phyloP scores from a whole-genome alignment of 192 early-diverging fungal species.

The Umbelopsis isabellina region DNA sequence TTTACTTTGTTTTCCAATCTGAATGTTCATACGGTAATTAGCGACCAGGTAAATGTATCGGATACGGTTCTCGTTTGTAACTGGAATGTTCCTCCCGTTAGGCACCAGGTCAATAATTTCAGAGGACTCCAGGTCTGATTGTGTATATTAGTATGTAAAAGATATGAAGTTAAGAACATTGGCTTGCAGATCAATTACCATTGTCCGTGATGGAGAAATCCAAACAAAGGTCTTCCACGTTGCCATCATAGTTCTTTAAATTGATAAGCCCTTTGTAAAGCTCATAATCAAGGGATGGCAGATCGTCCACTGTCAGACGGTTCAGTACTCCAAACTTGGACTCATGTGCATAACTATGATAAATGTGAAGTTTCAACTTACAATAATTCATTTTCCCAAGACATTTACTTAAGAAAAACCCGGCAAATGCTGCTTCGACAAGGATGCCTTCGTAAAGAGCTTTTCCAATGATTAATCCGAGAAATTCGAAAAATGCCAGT shows the following conservation, averaged over 20 bases:
- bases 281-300: constrained; percentile 78
- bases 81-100: constrained; percentile 72
- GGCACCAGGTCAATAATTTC: constrained; percentile 74
- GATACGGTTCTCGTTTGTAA: constrained; percentile 86
- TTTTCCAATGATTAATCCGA: constrained; percentile 84
- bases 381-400: constrained; percentile 68
- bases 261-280: constrained; percentile 74
- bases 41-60: constrained; percentile 88
- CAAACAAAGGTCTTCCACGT: constrained; percentile 73
- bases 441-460: constrained; percentile 87
- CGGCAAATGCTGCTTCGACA: constrained; percentile 81
- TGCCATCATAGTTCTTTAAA: constrained; percentile 72
- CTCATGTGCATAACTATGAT: neutral
- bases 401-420: constrained; percentile 81
- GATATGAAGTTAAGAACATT: neutral
- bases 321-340: neutral
- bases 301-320: constrained; percentile 67
- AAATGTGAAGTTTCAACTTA: constrained; percentile 41
- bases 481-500: constrained; percentile 70
- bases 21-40: constrained; percentile 83
- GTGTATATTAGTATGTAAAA: neutral
- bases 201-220: constrained; percentile 72
- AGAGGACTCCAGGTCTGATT: constrained; percentile 1
- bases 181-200: constrained; percentile 35
- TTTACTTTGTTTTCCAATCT: constrained; percentile 74